These are phyloP conservation scores for Trametes elegans DNA, from an alignment of 768 basidiomycete species.

Conservation along the genomic window DNA sequence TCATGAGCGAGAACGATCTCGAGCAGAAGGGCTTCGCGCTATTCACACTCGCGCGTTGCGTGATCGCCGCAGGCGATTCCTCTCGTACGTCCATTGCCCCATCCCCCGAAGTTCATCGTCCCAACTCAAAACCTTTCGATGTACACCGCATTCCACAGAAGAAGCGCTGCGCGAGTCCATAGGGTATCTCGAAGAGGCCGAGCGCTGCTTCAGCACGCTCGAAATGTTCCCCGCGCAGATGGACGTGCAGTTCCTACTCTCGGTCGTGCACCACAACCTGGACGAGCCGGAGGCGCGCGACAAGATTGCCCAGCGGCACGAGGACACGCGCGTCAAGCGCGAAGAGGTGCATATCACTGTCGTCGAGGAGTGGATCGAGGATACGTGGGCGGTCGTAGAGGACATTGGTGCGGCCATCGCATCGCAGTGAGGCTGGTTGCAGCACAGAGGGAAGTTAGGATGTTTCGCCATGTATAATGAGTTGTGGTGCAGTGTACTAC, in stretches of 20 bases:
- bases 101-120: neutral
- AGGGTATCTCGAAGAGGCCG: conserved; percentile 46
- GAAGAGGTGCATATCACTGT: conserved; percentile 42
- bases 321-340: conserved; percentile 41
- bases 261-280: conserved; percentile 72
- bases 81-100: conserved; percentile 36
- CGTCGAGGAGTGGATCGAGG: conserved; percentile 50
- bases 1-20: conserved; percentile 67
- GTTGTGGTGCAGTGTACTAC: no score
- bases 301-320: conserved; percentile 48
- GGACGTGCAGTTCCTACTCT: conserved; percentile 71
- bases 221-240: conserved; percentile 57
- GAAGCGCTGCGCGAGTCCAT: conserved; percentile 8
- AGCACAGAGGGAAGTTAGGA: neutral
- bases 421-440: conserved; percentile 19
- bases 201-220: conserved; percentile 54
- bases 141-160: conserved; percentile 26
- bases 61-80: conserved; percentile 55
- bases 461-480: neutral
- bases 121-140: neutral
- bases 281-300: conserved; percentile 55
- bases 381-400: conserved; percentile 56
- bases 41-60: conserved; percentile 71
- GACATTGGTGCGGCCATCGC: conserved; percentile 59
- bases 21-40: conserved; percentile 77